These are phyloP conservation scores for Oryza glaberrima DNA, from an alignment of 176 grass and related monocot species.

Conservation along the genomic window DNA sequence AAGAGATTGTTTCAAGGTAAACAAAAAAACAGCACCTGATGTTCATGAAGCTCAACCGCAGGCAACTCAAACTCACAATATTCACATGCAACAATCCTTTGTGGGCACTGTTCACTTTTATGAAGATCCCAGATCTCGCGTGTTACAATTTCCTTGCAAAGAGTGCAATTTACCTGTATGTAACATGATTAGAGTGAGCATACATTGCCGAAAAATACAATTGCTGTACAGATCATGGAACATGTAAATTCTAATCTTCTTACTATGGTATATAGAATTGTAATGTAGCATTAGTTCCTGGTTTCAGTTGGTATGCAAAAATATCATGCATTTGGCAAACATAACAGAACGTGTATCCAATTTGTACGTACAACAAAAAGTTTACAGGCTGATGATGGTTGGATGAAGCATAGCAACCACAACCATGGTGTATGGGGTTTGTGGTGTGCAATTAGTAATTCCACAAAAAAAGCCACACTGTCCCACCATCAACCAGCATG, in stretches of 20 bases:
- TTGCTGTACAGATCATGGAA: not conserved
- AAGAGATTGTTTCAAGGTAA: not conserved
- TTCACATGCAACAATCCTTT: constrained; percentile 82
- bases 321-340: not conserved
- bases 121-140: constrained; percentile 70
- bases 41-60: constrained; percentile 77
- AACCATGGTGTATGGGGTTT: not conserved
- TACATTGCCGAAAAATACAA: not conserved
- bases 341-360: not conserved
- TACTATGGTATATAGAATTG: not conserved
- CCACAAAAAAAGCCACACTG: not conserved
- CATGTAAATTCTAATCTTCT: constrained; percentile 26
- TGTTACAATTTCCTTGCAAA: constrained; percentile 78
- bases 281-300: not conserved
- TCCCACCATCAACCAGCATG: not conserved
- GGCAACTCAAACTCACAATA: constrained; percentile 95
- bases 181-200: constrained; percentile 33
- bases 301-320: constrained; percentile 9
- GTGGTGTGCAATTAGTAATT: not conserved
- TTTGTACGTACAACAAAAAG: not conserved
- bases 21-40: constrained; percentile 63
- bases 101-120: constrained; percentile 72
- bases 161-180: constrained; percentile 70
- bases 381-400: not conserved
- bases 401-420: no score